These are phyloP conservation scores for Bryopsis sp. DNA, from an alignment of 139 green algal genomes.

Conservation along the genomic window DNA sequence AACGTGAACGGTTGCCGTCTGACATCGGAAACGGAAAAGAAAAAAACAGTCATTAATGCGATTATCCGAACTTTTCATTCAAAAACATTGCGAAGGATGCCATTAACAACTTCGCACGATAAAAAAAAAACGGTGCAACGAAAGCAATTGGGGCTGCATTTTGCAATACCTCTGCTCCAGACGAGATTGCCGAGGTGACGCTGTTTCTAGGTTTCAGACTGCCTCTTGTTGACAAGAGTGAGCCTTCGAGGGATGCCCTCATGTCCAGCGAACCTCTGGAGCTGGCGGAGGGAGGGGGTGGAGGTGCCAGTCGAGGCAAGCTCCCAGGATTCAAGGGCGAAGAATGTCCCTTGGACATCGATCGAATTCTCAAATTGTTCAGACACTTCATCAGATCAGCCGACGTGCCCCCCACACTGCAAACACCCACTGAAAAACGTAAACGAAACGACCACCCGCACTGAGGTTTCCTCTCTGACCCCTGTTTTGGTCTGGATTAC, in stretches of 20 bases:
- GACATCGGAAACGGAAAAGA: too few species aligned
- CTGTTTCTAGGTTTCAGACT: background rate
- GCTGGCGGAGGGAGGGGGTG: background rate
- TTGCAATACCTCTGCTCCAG: background rate
- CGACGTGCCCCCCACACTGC: too few species aligned
- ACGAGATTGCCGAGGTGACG: background rate
- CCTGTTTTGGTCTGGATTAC: too few species aligned
- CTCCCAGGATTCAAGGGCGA: background rate
- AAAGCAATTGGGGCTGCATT: too few species aligned
- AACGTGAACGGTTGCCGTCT: too few species aligned
- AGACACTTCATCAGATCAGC: constrained; percentile 18
- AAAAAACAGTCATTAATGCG: too few species aligned
- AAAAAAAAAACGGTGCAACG: too few species aligned
- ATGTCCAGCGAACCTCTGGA: background rate
- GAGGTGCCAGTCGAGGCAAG: constrained; percentile 13
- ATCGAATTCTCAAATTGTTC: constrained; percentile 8
- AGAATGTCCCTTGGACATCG: background rate
- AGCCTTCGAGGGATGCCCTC: background rate
- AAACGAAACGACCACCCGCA: too few species aligned
- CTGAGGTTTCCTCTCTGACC: too few species aligned
- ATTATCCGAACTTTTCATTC: too few species aligned
- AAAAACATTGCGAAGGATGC: background rate
- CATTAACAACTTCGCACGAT: background rate
- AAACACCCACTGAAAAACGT: too few species aligned
- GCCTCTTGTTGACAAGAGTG: background rate